Evolutionary conservation across 257 asterid species (phyloP).

Genomic region (Scutellaria galericulata): DNA sequence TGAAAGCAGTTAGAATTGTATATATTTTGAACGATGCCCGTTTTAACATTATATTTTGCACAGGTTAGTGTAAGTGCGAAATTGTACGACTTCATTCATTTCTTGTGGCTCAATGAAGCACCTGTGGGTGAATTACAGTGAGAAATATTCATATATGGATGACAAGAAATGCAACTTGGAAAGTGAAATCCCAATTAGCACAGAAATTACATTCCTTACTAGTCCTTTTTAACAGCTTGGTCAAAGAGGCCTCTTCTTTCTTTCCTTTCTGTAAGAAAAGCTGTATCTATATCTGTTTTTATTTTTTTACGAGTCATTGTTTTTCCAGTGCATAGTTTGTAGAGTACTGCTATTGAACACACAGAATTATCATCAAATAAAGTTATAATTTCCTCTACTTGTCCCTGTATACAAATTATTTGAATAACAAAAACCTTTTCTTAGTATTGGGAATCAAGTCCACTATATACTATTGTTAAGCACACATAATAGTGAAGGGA

Average conservation of each 20-base stretch:
- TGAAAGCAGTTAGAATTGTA: neutral
- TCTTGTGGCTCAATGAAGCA: constrained; percentile 96
- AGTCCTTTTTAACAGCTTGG: neutral
- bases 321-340: neutral
- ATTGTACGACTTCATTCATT: constrained; percentile 91
- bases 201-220: neutral
- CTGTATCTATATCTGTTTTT: constrained; percentile 2
- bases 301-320: neutral
- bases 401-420: neutral
- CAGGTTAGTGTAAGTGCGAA: constrained; percentile 98
- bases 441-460: neutral
- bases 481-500: neutral
- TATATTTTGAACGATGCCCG: neutral
- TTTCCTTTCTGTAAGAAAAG: neutral
- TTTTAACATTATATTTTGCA: constrained; percentile 7
- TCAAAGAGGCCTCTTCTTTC: neutral
- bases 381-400: neutral
- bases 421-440: neutral
- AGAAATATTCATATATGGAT: constrained; percentile 20
- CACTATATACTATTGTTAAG: neutral
- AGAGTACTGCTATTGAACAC: neutral
- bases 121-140: constrained; percentile 96
- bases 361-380: neutral
- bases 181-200: constrained; percentile 7
- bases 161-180: constrained; percentile 15